phyloP scores from a whole-genome alignment of 331 rosid genomes.

The Quercus lobata region DNA sequence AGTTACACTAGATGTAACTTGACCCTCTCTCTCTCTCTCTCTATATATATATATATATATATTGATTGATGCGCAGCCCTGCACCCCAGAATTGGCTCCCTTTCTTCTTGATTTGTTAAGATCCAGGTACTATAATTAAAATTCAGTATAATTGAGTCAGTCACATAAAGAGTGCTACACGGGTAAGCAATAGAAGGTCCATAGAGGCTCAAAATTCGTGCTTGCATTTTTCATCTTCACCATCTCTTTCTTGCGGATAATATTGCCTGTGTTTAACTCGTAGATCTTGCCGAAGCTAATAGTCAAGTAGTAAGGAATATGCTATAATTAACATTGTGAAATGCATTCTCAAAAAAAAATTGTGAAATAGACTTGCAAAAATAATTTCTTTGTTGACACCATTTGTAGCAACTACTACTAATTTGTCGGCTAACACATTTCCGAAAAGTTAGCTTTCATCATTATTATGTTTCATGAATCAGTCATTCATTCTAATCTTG shows the following conservation, averaged over 20 bases:
- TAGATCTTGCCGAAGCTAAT: neutral
- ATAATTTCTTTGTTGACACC: neutral
- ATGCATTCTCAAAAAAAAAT: neutral
- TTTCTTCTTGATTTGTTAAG: slow-evolving; percentile 78
- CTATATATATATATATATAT: no score
- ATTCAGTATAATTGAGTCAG: neutral
- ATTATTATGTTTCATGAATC: no score
- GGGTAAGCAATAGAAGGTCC: slow-evolving; percentile 18
- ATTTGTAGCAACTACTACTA: no score
- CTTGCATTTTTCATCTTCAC: slow-evolving; percentile 7
- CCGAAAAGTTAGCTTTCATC: no score
- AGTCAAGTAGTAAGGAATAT: neutral
- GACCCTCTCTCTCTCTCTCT: no score
- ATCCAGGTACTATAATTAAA: slow-evolving; percentile 55
- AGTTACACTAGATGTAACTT: no score
- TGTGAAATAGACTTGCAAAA: neutral
- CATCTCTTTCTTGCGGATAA: neutral
- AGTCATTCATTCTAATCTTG: no score
- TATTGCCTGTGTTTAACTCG: neutral
- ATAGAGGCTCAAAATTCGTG: slow-evolving; percentile 3
- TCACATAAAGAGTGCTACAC: no score
- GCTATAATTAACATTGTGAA: neutral
- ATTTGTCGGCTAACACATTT: no score
- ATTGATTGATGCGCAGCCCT: slow-evolving; percentile 67
- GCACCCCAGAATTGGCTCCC: slow-evolving; percentile 86